phyloP scores from a whole-genome alignment of 805 yeast genomes.

The Diddensiella transvaalensis region DNA sequence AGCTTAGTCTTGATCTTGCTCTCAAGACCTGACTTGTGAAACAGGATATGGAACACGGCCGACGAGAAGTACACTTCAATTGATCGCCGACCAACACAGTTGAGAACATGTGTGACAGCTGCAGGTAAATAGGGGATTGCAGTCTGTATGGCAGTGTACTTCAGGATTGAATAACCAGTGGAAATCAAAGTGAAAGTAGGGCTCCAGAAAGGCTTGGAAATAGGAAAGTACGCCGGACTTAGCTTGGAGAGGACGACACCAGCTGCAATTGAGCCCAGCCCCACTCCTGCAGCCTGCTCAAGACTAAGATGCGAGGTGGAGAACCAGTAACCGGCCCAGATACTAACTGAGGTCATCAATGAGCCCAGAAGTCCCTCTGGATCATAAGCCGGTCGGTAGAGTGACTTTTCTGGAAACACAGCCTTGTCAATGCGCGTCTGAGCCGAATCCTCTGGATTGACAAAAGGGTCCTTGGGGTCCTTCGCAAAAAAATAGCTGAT shows the following conservation, averaged over 20 bases:
- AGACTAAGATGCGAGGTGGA: slow-evolving; percentile 21
- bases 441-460: slow-evolving; percentile 27
- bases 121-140: slow-evolving; percentile 29
- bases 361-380: slow-evolving; percentile 39
- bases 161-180: slow-evolving; percentile 33
- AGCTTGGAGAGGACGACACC: slow-evolving; percentile 30
- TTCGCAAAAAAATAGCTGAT: slow-evolving; percentile 27
- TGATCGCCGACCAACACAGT: slow-evolving; percentile 31
- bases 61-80: slow-evolving; percentile 32
- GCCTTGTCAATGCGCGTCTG: slow-evolving; percentile 33
- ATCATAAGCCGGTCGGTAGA: slow-evolving; percentile 31
- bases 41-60: slow-evolving; percentile 19
- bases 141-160: slow-evolving; percentile 26
- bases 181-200: slow-evolving; percentile 34
- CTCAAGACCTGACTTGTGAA: slow-evolving; percentile 7
- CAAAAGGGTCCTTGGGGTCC: slow-evolving; percentile 29
- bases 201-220: slow-evolving; percentile 39
- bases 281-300: slow-evolving; percentile 26
- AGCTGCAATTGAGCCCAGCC: slow-evolving; percentile 26
- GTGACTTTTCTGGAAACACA: slow-evolving; percentile 22
- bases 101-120: slow-evolving; percentile 17
- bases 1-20: slow-evolving; percentile 7
- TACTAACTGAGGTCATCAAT: slow-evolving; percentile 34
- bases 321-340: slow-evolving; percentile 38
- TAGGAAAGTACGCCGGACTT: slow-evolving; percentile 31